These are phyloP conservation scores for Macrotyloma uniflorum DNA, from an alignment of 306 rosid species.

Conservation along the genomic window DNA sequence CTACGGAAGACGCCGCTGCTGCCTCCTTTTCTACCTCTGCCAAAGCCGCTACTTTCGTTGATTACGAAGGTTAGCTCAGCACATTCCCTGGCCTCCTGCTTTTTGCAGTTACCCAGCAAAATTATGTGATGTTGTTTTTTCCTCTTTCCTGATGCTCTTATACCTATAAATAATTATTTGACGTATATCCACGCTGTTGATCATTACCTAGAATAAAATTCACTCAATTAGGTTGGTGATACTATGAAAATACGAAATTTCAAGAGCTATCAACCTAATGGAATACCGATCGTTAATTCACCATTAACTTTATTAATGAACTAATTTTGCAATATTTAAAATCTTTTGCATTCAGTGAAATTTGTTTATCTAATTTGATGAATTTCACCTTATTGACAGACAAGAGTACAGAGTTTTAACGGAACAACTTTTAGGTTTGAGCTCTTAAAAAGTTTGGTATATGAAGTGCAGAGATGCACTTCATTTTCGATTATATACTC, in stretches of 20 bases:
- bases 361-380: not conserved
- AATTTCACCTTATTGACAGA: not conserved
- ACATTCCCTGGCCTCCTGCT: not conserved
- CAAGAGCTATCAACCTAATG: not conserved
- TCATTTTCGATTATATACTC: conserved; percentile 13
- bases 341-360: not conserved
- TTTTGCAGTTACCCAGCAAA: not conserved
- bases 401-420: conserved; percentile 6
- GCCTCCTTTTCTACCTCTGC: conserved; percentile 52
- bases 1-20: conserved; percentile 46
- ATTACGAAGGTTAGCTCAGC: conserved; percentile 65
- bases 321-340: not conserved
- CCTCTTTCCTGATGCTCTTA: not conserved
- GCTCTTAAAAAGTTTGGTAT: not conserved
- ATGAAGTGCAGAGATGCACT: conserved; percentile 8
- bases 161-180: not conserved
- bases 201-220: not conserved
- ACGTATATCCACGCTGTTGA: not conserved
- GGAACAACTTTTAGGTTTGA: not conserved
- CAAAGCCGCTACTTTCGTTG: conserved; percentile 32
- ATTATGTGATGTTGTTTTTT: not conserved
- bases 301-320: not conserved
- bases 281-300: not conserved
- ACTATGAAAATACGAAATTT: not conserved
- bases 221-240: not conserved